These are phyloP conservation scores for Boletus tylopilopsis DNA, from an alignment of 768 basidiomycete species.

Conservation along the genomic window DNA sequence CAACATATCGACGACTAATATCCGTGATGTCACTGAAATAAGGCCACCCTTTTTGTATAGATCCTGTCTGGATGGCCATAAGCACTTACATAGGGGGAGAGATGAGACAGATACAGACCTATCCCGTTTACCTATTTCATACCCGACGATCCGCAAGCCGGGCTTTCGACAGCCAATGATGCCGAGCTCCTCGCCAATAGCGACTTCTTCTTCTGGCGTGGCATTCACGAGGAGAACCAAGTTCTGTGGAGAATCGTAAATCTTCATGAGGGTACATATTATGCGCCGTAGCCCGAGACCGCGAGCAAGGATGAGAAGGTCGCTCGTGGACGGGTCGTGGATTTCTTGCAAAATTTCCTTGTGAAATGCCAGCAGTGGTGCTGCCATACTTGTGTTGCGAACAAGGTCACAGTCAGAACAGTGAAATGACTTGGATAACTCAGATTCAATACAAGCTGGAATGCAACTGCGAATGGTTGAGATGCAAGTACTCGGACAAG, in stretches of 20 bases:
- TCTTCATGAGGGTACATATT: constrained; percentile 84
- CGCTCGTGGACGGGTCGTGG: constrained; percentile 70
- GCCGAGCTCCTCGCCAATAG: constrained; percentile 88
- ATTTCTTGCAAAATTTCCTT: constrained; percentile 62
- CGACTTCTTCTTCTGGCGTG: constrained; percentile 80
- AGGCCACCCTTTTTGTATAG: constrained; percentile 88
- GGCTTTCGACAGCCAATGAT: constrained; percentile 89
- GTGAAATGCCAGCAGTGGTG: constrained; percentile 59
- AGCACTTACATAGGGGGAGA: constrained; percentile 3
- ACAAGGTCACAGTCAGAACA: not conserved
- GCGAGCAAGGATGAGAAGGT: constrained; percentile 77
- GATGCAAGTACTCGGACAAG: no score
- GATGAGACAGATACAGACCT: constrained; percentile 46
- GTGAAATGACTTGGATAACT: not conserved
- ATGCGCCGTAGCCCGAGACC: constrained; percentile 86
- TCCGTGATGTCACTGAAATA: constrained; percentile 88
- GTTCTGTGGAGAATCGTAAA: constrained; percentile 83
- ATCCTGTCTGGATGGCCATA: constrained; percentile 52
- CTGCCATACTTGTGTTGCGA: constrained; percentile 16
- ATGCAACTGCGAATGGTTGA: not conserved
- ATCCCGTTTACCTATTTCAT: constrained; percentile 77
- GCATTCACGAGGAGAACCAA: constrained; percentile 85
- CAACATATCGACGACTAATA: constrained; percentile 93
- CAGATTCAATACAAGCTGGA: not conserved
- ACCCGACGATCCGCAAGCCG: constrained; percentile 75